A percentile compares a stretch with the other conserved stretches of the same genome.
phyloP scores from a whole-genome alignment of 2,329 filamentous ascomycete genomes.

The Huntiella abstrusa region DNA sequence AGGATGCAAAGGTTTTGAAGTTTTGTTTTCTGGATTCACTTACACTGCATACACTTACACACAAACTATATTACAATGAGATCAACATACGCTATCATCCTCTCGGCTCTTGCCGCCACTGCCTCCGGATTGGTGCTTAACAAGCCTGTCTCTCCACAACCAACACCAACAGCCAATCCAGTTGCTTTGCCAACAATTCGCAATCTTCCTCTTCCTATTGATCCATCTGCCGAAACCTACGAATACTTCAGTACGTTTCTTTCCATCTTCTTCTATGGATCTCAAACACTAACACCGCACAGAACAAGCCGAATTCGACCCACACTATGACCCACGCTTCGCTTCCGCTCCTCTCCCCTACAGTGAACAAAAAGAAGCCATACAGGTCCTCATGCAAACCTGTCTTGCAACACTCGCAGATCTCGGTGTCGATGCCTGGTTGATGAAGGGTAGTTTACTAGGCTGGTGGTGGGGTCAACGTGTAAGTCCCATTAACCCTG shows the following conservation, averaged over 20 bases:
- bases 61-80: too few species aligned
- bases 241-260: slow-evolving; percentile 6
- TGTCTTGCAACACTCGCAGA: slow-evolving; percentile 51
- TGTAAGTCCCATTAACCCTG: slow-evolving; percentile 15
- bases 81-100: too few species aligned
- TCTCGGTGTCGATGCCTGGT: slow-evolving; percentile 57
- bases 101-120: not conserved
- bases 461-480: slow-evolving; percentile 72
- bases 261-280: not conserved
- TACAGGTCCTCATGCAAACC: slow-evolving; percentile 49
- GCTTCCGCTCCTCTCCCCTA: slow-evolving; percentile 24
- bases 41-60: too few species aligned
- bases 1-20: too few species aligned
- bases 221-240: not conserved
- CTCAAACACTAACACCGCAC: slow-evolving; percentile 2
- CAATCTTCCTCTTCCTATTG: not conserved
- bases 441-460: slow-evolving; percentile 66
- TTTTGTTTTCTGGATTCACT: too few species aligned
- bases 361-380: slow-evolving; percentile 38
- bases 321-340: slow-evolving; percentile 23
- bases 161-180: not conserved
- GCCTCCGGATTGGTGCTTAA: not conserved
- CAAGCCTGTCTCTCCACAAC: not conserved
- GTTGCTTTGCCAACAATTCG: not conserved
- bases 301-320: slow-evolving; percentile 12